phyloP scores from a whole-genome alignment of 192 early-diverging fungal genomes.

The Chytriomyces confervae region DNA sequence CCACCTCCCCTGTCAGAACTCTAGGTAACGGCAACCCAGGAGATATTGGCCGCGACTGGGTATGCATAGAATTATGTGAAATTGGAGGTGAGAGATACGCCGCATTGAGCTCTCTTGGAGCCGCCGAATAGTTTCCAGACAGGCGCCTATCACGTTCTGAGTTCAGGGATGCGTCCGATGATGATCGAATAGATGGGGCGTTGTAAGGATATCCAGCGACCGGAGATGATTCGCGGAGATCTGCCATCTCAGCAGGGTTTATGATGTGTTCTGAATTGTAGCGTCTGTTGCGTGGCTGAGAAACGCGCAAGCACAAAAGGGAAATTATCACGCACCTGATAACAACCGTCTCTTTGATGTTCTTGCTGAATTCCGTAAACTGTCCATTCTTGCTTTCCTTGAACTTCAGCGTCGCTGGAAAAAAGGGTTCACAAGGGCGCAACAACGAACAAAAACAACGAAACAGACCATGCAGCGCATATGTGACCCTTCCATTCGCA shows the following conservation, averaged over 20 bases:
- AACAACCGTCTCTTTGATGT: background rate
- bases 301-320: too few relatives aligned
- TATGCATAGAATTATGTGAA: background rate
- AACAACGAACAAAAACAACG: background rate
- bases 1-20: conserved; percentile 2
- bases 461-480: conserved; percentile 12
- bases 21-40: background rate
- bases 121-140: background rate
- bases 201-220: conserved; percentile 12
- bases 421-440: background rate
- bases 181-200: background rate
- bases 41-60: too few relatives aligned
- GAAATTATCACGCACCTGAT: background rate
- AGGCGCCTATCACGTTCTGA: background rate
- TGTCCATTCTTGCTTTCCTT: background rate
- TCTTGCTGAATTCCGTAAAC: background rate
- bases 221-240: conserved; percentile 16
- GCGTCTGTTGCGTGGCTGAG: background rate
- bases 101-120: background rate
- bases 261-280: conserved; percentile 28
- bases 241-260: background rate
- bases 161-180: background rate
- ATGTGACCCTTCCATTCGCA: background rate
- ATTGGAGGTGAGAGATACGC: background rate
- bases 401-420: conserved; percentile 1